Evolutionary conservation across 2,329 filamentous ascomycete species (phyloP), one percentile per base, ranked within the genome.

Genomic region (Coniochaeta ligniaria): DNA sequence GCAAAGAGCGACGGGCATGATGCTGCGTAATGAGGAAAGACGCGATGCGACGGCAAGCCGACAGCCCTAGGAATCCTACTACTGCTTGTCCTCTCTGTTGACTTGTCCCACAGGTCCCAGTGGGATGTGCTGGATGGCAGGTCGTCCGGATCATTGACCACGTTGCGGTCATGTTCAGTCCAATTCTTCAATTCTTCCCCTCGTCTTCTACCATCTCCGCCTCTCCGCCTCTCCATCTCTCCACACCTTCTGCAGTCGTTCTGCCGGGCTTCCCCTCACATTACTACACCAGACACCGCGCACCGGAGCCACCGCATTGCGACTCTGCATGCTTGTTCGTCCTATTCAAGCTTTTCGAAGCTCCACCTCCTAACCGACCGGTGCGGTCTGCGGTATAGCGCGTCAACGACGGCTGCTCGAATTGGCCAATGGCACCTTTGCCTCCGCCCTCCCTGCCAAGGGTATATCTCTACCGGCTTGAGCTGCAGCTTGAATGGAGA

Each of bases 31-130:
- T 52, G 47, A 52, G 14, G 3, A 6, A 38, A 24, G 38, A 33
- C 60, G 28, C 61, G 60, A 65, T 62, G 62, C 61, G 59, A 64
- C 62, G 24, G 36, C 58, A 59, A 26, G n/a, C 31, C 41, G 41
- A 38, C 17, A 24, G 38, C 54, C 41, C 24, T 35, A 31, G 14
- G 45, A 12, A 36, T 12, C 35, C 7, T 54, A 52, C 52, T 54
- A 52, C 52, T 60, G 33, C 52, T 28, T 8, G 24, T 45, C 38
- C 20, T 50, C 24, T 24, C 35, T n/a, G 38, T 17, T 47, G 14
- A 16, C 47, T 57, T 20, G 43, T 52, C 56, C 47, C 26, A 4
- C 47, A 28, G 14, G 11, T 26, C 47, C 47, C 24, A 31, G 28
- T 31, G 28, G 28, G 28, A 31, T 31, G 28, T 31, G 14, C 6